Conservation (phyloP, 2,329 filamentous ascomycete genomes). For the Epichloe elymi region DNA sequence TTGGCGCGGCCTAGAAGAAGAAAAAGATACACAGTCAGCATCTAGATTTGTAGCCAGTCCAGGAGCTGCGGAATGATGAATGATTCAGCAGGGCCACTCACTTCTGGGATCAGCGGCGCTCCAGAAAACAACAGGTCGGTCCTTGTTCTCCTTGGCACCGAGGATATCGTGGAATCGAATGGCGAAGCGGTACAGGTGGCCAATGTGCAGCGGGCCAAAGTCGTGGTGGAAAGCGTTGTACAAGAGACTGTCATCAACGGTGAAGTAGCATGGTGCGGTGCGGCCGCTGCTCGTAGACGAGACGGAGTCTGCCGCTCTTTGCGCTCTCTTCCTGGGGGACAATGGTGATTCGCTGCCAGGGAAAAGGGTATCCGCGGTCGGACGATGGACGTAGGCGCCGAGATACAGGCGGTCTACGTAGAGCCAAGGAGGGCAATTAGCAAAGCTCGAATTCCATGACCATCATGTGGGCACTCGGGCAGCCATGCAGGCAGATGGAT, state of each 20-base stretch:
- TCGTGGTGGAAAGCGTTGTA: conserved; percentile 99
- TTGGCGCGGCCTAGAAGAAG: conserved; percentile 63
- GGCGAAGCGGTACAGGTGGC: conserved; percentile 91
- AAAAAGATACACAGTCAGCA: background rate
- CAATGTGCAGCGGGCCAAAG: conserved; percentile 94
- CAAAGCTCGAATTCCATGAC: background rate
- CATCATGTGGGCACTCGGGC: background rate
- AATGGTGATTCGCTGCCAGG: conserved; percentile 66
- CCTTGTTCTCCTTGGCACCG: conserved; percentile 79
- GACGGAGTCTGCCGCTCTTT: conserved; percentile 48
- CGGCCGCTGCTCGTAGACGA: conserved; percentile 20
- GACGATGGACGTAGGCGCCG: conserved; percentile 75
- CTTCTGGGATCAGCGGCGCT: conserved; percentile 84
- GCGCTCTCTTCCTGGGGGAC: conserved; percentile 26
- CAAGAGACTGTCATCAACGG: conserved; percentile 77
- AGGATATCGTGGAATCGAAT: conserved; percentile 92
- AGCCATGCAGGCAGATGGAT: background rate
- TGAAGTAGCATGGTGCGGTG: conserved; percentile 77
- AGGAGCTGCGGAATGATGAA: too few species aligned
- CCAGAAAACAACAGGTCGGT: conserved; percentile 89
- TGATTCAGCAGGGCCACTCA: conserved; percentile 30
- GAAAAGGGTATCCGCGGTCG: conserved; percentile 71
- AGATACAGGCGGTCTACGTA: conserved; percentile 79
- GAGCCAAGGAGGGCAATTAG: conserved; percentile 9
- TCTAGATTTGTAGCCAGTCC: background rate